Base-by-base conservation (phyloP, 345 rosid genomes). In the Eutrema heterophyllum region DNA sequence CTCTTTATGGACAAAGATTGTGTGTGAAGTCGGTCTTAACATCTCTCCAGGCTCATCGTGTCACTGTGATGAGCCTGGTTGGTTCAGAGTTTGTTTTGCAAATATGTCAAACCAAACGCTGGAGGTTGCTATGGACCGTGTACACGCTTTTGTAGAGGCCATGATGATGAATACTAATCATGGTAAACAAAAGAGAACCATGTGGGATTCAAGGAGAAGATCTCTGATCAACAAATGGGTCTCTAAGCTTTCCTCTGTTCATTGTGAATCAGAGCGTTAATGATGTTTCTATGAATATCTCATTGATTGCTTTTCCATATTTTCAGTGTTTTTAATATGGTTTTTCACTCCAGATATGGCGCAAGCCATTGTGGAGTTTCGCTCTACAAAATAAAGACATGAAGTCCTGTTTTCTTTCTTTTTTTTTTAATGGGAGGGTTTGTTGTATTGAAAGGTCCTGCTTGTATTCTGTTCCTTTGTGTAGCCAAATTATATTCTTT, bases 41-140 rank as follows among this genome's bases (percentile, higher is more conserved):
- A 83, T 93, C 43, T 88, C 93, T 4, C 95, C 98, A 0, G 97
- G 98, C 10, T 86, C 88, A 4, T 87, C 97, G 26, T 93, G 85
- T 78, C 98, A 93, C 66, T 93, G 90, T 81, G 57, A 72, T 7
- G 98, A 91, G 45, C 96, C 97, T 4, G 98, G 98, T 11, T 89
- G 89, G 97, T 89, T 91, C 48, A 82, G 98, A 16, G 82, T 89
- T 24, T 94, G 98, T 80, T 90, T 88, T 43, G 97, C 97, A 0
- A 90, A 88, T 73, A 87, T 87, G 87, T 67, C 81, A 7, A 82
- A 78, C 51, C 66, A 65, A 51, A 84, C 92, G 7, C 51, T 88
- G 9, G 57, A 75, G 5, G 72, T 84, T 6, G 91, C 94, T 9
- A 29, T 90, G 84, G 50, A 64, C 56, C 87, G 96, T 27, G 44